Evolutionary conservation across 768 basidiomycete genomes (phyloP), one percentile per base, ranked within the genome.

Genomic region (Russula compacta): DNA sequence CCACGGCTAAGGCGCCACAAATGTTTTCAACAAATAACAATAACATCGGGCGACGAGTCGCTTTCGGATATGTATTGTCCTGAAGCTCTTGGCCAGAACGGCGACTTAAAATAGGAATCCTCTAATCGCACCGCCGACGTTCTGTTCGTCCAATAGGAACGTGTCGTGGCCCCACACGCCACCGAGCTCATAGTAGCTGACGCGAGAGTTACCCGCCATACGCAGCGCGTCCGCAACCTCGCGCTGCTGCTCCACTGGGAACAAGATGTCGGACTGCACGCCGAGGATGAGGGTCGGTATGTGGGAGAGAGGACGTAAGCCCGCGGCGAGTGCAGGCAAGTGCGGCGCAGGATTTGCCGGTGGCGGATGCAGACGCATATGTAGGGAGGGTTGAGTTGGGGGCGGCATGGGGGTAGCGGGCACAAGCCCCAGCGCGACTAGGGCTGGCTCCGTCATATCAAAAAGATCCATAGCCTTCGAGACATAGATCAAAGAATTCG

Each of bases 81-180:
- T 44, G 39, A 32, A 9, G 21, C 39, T 50, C 44, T 51, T 6
- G 5, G 5, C 21, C 15, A 36, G 24, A 29, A 6, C 33, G 12
- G 24, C 10, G 3, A 17, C 42, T 65, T 11, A 87, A 12, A 82
- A 84, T 67, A 97, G 74, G 77, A 97, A 95, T 0, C 94, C 94
- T 63, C 89, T 81, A 58, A 98, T 86, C 1, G 93, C 94, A 1
- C 93, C 87, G 9, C 93, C 93, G 0, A 98, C 92, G 67, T 92
- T 94, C 63, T 87, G 77, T 9, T 91, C 84, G 70, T 97, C 94
- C 66, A 97, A 76, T 84, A 98, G 76, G 76, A 98, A 98, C 21
- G 94, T 98, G 74, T 99, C 95, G 69, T 99, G 95, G 1, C 97
- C 97, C 95, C 94, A 98, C n/a, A 98, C 95, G 9, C 95, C 95